Conservation (phyloP, 2,329 filamentous ascomycete genomes). For the Calonectria crousiana region DNA sequence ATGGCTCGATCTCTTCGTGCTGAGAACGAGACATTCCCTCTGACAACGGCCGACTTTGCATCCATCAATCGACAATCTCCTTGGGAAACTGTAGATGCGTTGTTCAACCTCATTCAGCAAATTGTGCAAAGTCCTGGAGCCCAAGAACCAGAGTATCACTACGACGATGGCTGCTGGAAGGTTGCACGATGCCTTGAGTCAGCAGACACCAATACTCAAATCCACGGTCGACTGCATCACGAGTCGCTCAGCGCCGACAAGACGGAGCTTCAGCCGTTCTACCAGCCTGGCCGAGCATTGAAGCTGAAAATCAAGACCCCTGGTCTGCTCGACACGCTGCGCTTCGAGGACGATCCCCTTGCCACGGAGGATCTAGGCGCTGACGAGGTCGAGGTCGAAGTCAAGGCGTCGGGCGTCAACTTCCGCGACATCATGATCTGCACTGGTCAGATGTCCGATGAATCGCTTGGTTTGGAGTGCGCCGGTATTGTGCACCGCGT, state of each 20-base stretch:
- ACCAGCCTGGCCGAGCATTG: conserved; percentile 6
- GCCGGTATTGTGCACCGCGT: conserved; percentile 11
- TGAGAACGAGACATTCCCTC: background rate
- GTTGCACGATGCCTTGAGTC: conserved; percentile 1
- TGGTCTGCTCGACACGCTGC: conserved; percentile 17
- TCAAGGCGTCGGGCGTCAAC: conserved; percentile 24
- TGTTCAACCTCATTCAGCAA: background rate
- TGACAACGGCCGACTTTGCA: conserved; percentile 13
- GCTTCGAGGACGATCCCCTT: conserved; percentile 11
- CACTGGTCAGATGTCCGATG: conserved; percentile 13
- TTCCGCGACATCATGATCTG: conserved; percentile 27
- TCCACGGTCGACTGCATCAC: background rate
- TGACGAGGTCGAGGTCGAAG: conserved; percentile 22
- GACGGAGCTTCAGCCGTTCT: background rate
- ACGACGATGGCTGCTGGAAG: background rate
- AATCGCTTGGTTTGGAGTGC: conserved; percentile 17
- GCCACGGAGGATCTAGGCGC: background rate
- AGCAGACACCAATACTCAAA: background rate
- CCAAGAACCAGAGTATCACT: background rate
- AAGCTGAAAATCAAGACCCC: conserved; percentile 14
- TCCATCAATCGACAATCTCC: background rate
- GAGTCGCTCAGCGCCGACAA: background rate
- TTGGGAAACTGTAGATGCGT: background rate
- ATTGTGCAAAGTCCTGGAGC: background rate
- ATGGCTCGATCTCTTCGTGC: conserved; percentile 6